Percentiles rank a stretch among this genome's conserved stretches.
These are phyloP conservation scores for Stagonosporopsis chrysanthemi DNA, from an alignment of 2,329 filamentous ascomycete species.

Conservation along the genomic window DNA sequence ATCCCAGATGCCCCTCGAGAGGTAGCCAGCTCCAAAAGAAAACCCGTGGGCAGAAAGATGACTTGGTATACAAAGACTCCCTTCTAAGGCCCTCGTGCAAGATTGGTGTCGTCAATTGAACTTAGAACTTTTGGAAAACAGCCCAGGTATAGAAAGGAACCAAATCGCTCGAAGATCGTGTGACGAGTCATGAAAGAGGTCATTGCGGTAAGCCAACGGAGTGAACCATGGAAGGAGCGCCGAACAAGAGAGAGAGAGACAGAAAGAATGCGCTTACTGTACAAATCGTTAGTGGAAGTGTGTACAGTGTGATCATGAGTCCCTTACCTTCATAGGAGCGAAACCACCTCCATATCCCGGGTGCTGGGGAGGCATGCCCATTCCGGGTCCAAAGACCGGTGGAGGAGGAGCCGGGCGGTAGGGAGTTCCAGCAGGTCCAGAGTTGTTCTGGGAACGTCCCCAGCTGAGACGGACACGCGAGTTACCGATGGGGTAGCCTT, in stretches of 20 bases:
- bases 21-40: conserved; percentile 40
- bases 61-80: conserved; percentile 50
- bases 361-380: conserved; percentile 70
- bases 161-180: conserved; percentile 49
- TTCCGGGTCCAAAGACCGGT: conserved; percentile 71
- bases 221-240: conserved; percentile 45
- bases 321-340: conserved; percentile 70
- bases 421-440: conserved; percentile 90
- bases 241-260: conserved; percentile 39
- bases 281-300: conserved; percentile 22
- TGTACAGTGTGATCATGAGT: neutral
- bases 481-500: conserved; percentile 98
- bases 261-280: conserved; percentile 51
- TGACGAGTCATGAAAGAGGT: conserved; percentile 47
- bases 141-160: conserved; percentile 47
- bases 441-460: conserved; percentile 99
- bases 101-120: conserved; percentile 48
- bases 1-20: conserved; percentile 40
- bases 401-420: conserved; percentile 92
- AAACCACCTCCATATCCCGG: conserved; percentile 66
- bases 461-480: conserved; percentile 96
- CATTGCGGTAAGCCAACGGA: conserved; percentile 48
- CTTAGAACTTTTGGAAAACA: conserved; percentile 50
- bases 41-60: conserved; percentile 43
- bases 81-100: conserved; percentile 45